A percentile compares a stretch with the other conserved stretches of the same genome.
Evolutionary conservation across 129 eudicot species (phyloP).

Genomic region (Pittosporum tobira): DNA sequence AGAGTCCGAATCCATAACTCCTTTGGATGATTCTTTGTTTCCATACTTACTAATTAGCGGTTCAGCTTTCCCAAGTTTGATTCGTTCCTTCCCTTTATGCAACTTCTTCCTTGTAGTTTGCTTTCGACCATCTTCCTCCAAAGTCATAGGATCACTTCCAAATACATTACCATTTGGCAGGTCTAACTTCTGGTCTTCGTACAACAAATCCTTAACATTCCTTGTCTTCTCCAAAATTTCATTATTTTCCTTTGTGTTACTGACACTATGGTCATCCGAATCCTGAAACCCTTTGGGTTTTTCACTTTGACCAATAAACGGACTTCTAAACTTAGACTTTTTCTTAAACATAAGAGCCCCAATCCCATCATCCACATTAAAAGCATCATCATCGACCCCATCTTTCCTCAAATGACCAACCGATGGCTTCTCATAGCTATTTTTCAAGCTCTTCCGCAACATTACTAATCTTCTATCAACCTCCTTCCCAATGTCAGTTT

Average conservation of each 20-base stretch:
- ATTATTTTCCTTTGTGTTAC: not conserved
- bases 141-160: slow-evolving; percentile 11
- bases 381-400: slow-evolving; percentile 9
- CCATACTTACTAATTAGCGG: slow-evolving; percentile 19
- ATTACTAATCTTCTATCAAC: slow-evolving; percentile 38
- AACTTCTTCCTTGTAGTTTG: slow-evolving; percentile 15
- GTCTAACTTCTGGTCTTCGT: slow-evolving; percentile 7
- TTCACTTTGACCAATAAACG: slow-evolving; percentile 20
- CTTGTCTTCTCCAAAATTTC: slow-evolving; percentile 15
- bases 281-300: slow-evolving; percentile 52
- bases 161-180: slow-evolving; percentile 5
- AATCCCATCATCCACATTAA: slow-evolving; percentile 20
- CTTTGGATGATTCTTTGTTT: slow-evolving; percentile 11
- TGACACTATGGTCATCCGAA: slow-evolving; percentile 10
- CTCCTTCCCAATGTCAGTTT: slow-evolving; percentile 44
- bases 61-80: slow-evolving; percentile 15
- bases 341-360: slow-evolving; percentile 44
- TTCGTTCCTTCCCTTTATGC: slow-evolving; percentile 10
- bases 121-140: slow-evolving; percentile 20
- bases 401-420: slow-evolving; percentile 15
- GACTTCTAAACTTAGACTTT: slow-evolving; percentile 40
- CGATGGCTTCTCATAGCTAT: slow-evolving; percentile 17
- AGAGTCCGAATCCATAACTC: slow-evolving; percentile 9
- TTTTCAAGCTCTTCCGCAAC: slow-evolving; percentile 35
- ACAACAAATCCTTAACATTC: slow-evolving; percentile 9